Percentiles rank a stretch among this genome's conserved stretches.
These are phyloP conservation scores for Brachypodium distachyon DNA, from an alignment of 202 grass and related monocot species.

Conservation along the genomic window DNA sequence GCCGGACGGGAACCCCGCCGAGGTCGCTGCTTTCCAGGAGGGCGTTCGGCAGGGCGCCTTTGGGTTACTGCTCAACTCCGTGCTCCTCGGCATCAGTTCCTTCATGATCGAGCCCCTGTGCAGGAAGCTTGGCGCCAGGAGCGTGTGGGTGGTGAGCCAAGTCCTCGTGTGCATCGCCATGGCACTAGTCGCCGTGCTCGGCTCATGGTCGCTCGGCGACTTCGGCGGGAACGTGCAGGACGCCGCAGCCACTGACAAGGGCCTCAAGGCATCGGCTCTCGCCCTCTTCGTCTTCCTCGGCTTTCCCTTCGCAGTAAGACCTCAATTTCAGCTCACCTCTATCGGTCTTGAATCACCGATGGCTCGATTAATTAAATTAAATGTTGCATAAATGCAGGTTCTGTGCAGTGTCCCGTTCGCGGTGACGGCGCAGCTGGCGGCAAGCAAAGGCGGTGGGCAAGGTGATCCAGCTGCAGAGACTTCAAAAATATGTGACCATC, in stretches of 20 bases:
- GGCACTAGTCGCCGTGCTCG: conserved; percentile 41
- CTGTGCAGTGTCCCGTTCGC: conserved; percentile 85
- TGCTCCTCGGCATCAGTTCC: conserved; percentile 49
- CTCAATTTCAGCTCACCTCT: neutral
- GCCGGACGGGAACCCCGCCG: conserved; percentile 31
- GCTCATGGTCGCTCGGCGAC: conserved; percentile 54
- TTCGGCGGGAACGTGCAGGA: conserved; percentile 39
- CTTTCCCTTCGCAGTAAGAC: conserved; percentile 58
- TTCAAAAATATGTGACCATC: no score
- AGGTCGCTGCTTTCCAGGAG: conserved; percentile 46
- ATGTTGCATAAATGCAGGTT: conserved; percentile 19
- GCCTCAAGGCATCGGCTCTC: conserved; percentile 35
- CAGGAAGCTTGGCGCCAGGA: conserved; percentile 29
- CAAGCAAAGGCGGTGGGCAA: conserved; percentile 51
- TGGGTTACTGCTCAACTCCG: conserved; percentile 72
- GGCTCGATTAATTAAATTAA: no score
- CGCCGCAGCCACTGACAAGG: conserved; percentile 26
- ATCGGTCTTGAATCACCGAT: neutral
- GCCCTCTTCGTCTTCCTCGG: conserved; percentile 64
- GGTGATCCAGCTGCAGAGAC: conserved; percentile 15
- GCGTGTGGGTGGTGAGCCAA: conserved; percentile 60
- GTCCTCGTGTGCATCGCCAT: conserved; percentile 40
- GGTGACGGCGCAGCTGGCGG: conserved; percentile 54
- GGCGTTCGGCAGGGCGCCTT: conserved; percentile 73
- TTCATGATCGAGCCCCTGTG: conserved; percentile 77